Conservation (phyloP, 768 basidiomycete species). For the Russula sp. region DNA sequence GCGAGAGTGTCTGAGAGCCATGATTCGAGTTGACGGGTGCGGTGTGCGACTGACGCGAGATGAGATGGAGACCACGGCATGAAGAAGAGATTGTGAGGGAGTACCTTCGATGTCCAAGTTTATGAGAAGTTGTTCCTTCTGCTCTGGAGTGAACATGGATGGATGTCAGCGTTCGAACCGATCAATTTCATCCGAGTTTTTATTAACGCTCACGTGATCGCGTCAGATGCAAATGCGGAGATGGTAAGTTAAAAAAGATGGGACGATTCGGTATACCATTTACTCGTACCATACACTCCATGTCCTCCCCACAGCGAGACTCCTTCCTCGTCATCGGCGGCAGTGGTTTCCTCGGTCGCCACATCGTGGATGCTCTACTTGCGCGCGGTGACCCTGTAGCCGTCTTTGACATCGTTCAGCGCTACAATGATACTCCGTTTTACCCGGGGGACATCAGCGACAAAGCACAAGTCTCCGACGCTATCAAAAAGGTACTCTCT, state of each 20-base stretch:
- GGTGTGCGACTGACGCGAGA: constrained; percentile 58
- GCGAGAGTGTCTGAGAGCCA: constrained; percentile 72
- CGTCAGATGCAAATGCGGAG: background rate
- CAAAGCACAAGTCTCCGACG: constrained; percentile 64
- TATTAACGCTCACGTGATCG: constrained; percentile 13
- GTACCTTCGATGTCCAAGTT: constrained; percentile 81
- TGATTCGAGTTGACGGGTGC: constrained; percentile 68
- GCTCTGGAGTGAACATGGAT: constrained; percentile 52
- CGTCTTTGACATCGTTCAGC: constrained; percentile 89
- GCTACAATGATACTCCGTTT: constrained; percentile 83
- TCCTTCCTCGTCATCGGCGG: constrained; percentile 92
- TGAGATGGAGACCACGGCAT: background rate
- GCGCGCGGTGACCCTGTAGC: constrained; percentile 78
- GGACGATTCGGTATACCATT: background rate
- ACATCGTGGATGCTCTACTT: constrained; percentile 83
- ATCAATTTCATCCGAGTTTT: background rate
- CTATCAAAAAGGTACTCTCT: constrained; percentile 63
- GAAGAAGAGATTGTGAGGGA: background rate
- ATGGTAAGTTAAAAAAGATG: background rate
- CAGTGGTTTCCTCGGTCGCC: constrained; percentile 86
- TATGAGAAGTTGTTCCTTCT: constrained; percentile 69
- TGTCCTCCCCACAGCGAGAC: constrained; percentile 41
- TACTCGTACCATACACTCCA: background rate
- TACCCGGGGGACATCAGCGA: constrained; percentile 88
- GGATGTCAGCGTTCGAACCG: background rate